Evolutionary conservation across 345 rosid species (phyloP), one percentile per base, ranked within the genome.

Genomic region (Ceriops decandra): DNA sequence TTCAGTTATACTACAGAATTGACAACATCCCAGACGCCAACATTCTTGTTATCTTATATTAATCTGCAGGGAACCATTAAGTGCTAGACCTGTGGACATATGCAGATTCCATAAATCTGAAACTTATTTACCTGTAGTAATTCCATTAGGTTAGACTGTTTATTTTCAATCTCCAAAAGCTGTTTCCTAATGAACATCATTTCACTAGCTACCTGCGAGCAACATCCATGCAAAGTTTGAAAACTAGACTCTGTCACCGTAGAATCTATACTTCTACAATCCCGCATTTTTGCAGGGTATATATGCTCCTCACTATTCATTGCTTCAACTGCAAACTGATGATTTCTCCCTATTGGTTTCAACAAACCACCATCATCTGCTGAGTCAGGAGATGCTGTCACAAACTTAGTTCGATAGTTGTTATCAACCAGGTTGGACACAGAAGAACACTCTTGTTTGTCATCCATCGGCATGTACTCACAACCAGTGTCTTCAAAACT

Each of bases 161-260:
- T 88, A 73, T 74, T 85, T 76, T 91, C 97, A 22, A 93, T 86
- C 72, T 85, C 96, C 69, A 72, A 74, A 76, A 91, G 96, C 65
- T 93, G 93, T 75, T 86, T 84, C 72, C 82, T 87, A 24, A 93
- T 83, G 82, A 70, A 82, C 81, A 76, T 78, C 88, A 93, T 86
- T 80, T 91, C 93, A 76, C 71, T 76, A 52, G 77, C 80, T 49
- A 82, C 72, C 76, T 85, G 88, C 53, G 84, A 81, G 76, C 87
- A 93, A 67, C 87, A 90, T 53, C 85, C 84, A 62, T 57, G 80
- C 46, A 49, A 57, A 24, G 74, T 74, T 73, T 81, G 92, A 62
- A 79, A 79, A 75, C 84, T 82, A 62, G 85, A 77, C 35, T 84
- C 91, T 51, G 90, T 89, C 69, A 87, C 82, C n/a, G 89, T 80